phyloP scores from a whole-genome alignment of 257 asterid species.

The Nicotiana tabacum region DNA sequence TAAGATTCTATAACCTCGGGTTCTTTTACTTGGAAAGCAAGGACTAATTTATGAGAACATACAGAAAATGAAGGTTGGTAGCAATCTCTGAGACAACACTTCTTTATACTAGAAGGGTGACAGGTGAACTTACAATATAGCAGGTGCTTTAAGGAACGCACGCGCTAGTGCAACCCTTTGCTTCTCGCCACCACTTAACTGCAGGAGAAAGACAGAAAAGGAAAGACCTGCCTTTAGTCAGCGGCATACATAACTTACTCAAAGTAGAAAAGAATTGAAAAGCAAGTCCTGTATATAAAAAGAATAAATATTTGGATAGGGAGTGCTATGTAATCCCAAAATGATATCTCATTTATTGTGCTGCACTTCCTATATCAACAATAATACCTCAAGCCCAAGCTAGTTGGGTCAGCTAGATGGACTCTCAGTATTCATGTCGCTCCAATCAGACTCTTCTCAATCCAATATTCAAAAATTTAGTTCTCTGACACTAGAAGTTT shows the following conservation, averaged over 20 bases:
- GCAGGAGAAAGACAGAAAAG: slow-evolving; percentile 29
- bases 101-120: neutral
- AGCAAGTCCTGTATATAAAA: neutral
- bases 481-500: neutral
- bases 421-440: neutral
- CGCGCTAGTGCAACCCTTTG: slow-evolving; percentile 98
- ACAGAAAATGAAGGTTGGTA: neutral
- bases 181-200: slow-evolving; percentile 99
- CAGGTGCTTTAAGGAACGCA: slow-evolving; percentile 92
- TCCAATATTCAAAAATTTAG: neutral
- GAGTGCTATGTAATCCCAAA: neutral
- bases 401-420: neutral
- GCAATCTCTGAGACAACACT: slow-evolving; percentile 1
- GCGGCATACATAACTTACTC: neutral
- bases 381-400: neutral
- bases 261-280: neutral
- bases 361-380: neutral
- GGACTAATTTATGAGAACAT: neutral
- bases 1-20: neutral
- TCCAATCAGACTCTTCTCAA: neutral
- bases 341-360: neutral
- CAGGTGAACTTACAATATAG: slow-evolving; percentile 58
- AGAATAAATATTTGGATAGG: neutral
- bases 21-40: neutral
- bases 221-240: neutral